Evolutionary conservation across 2,329 filamentous ascomycete species (phyloP).

Genomic region (Aspergillus glaucus): DNA sequence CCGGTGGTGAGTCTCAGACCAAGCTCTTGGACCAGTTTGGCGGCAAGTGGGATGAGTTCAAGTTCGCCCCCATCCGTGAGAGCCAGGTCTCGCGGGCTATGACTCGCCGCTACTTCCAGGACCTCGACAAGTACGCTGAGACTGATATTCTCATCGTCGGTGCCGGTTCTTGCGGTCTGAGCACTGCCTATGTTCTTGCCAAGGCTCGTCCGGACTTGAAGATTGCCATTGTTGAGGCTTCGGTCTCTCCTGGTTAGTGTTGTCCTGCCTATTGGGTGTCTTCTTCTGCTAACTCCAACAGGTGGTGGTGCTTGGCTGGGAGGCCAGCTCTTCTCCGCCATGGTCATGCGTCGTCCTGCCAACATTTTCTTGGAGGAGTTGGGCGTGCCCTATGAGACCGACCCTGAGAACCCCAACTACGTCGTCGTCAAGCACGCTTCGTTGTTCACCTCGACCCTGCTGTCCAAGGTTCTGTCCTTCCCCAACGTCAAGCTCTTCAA

Average conservation of each 20-base stretch:
- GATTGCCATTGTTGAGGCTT: constrained; percentile 85
- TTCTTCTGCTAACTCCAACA: constrained; percentile 15
- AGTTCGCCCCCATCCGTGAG: constrained; percentile 82
- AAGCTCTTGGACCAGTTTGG: constrained; percentile 60
- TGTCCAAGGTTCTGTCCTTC: constrained; percentile 75
- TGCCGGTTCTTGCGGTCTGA: constrained; percentile 81
- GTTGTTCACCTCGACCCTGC: constrained; percentile 80
- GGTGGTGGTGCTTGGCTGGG: constrained; percentile 89
- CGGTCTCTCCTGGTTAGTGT: constrained; percentile 62
- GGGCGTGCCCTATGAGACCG: constrained; percentile 80
- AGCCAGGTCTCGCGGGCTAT: constrained; percentile 88
- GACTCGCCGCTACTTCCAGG: constrained; percentile 86
- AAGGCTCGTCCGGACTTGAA: constrained; percentile 81
- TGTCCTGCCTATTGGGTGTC: too few species aligned
- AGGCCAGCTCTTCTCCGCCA: constrained; percentile 88
- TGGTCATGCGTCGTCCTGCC: constrained; percentile 91
- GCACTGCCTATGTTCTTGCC: constrained; percentile 75
- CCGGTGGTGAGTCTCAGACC: constrained; percentile 39
- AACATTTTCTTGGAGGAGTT: constrained; percentile 76
- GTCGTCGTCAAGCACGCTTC: constrained; percentile 93
- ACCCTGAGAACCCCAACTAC: constrained; percentile 77
- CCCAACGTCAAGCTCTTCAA: constrained; percentile 97
- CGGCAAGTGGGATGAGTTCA: constrained; percentile 74
- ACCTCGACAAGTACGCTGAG: constrained; percentile 84
- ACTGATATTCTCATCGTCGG: constrained; percentile 91